Conservation (phyloP, 371 early-diverging fungal species). For the Zopfochytrium polystomum region DNA sequence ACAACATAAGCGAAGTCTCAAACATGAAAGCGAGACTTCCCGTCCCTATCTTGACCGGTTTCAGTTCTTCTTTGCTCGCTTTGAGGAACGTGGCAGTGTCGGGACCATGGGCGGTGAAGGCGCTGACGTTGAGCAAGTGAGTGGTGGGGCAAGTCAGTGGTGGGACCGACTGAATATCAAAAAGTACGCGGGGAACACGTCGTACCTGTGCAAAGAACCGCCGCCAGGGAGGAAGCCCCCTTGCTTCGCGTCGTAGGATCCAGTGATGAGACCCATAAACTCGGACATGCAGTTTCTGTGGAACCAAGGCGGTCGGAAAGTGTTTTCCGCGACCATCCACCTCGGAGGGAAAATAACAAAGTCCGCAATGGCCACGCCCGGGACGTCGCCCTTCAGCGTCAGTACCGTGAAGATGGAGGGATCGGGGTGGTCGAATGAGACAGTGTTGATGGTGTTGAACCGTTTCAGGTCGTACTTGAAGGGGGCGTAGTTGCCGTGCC, state of each 20-base stretch:
- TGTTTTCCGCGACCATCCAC: slow-evolving; percentile 89
- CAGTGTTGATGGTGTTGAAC: slow-evolving; percentile 84
- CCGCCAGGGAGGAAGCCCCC: slow-evolving; percentile 90
- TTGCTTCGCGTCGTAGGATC: slow-evolving; percentile 90
- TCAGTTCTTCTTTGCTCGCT: slow-evolving; percentile 69
- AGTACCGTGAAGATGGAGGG: slow-evolving; percentile 95
- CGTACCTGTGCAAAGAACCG: slow-evolving; percentile 59
- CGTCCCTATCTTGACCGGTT: slow-evolving; percentile 70
- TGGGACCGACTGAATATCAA: neutral
- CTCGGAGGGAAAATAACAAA: slow-evolving; percentile 97
- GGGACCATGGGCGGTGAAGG: slow-evolving; percentile 94
- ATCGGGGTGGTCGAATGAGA: slow-evolving; percentile 88
- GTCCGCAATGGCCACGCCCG: slow-evolving; percentile 89
- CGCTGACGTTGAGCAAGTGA: slow-evolving; percentile 59
- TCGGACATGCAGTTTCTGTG: slow-evolving; percentile 92
- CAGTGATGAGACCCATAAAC: slow-evolving; percentile 93
- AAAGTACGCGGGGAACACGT: neutral
- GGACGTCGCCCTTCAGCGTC: slow-evolving; percentile 81
- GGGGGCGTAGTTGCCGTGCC: slow-evolving; percentile 97
- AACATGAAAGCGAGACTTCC: slow-evolving; percentile 94
- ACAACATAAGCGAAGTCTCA: slow-evolving; percentile 79
- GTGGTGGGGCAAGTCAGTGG: neutral
- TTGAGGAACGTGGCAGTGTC: slow-evolving; percentile 78
- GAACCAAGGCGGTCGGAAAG: slow-evolving; percentile 90
- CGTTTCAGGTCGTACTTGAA: slow-evolving; percentile 88